Percentiles rank a stretch among this genome's conserved stretches.
Evolutionary conservation across 2,329 filamentous ascomycete species (phyloP).

Genomic region (Sarocladiaceae sp.): DNA sequence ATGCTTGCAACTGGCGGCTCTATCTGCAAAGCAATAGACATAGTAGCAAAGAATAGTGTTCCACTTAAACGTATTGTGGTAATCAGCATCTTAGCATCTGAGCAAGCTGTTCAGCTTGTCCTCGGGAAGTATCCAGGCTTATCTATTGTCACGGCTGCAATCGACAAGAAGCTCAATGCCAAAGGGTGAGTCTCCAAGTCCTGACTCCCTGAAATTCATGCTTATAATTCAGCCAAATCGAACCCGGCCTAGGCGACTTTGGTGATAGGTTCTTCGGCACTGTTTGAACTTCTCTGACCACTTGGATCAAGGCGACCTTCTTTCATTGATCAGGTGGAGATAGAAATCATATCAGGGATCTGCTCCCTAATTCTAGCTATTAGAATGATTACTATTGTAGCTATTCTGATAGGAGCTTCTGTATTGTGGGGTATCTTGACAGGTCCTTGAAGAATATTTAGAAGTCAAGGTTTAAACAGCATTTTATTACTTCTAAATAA

Average conservation of each 20-base stretch:
- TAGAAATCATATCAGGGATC: no score
- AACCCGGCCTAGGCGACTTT: not conserved
- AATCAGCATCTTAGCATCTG: not conserved
- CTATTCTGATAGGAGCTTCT: no score
- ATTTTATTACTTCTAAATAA: no score
- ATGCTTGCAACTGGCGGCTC: conserved; percentile 22
- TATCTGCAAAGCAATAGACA: conserved; percentile 12
- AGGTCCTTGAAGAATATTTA: no score
- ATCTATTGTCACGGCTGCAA: not conserved
- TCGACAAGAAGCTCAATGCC: not conserved
- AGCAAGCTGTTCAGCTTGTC: not conserved
- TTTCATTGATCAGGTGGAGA: no score
- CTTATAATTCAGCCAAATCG: not conserved
- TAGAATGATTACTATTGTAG: no score
- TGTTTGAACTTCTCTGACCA: no score
- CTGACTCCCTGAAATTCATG: not conserved
- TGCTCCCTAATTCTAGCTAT: no score
- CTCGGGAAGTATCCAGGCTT: not conserved
- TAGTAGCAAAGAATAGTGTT: not conserved
- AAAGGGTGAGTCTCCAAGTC: not conserved
- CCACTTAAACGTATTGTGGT: not conserved
- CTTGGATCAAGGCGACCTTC: no score
- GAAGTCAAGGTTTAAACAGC: no score
- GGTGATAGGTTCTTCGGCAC: not conserved
- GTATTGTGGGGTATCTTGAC: no score